Evolutionary conservation across 2,329 filamentous ascomycete species (phyloP).

Genomic region (Talaromyces sp.): DNA sequence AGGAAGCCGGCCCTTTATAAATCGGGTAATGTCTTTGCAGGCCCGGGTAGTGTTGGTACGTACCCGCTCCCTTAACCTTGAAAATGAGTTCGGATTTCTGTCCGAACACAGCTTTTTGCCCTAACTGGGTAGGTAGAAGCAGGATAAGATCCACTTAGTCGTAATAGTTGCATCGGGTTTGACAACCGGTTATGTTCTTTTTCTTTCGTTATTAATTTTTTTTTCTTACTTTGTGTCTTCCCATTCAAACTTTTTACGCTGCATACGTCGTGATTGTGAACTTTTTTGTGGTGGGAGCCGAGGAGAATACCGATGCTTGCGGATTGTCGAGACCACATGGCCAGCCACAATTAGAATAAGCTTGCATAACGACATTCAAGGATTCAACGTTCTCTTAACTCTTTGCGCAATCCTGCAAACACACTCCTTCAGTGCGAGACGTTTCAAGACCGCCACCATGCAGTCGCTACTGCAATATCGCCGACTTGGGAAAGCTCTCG

Average conservation of each 20-base stretch:
- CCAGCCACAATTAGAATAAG: background rate
- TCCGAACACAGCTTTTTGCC: slow-evolving; percentile 4
- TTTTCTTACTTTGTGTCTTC: background rate
- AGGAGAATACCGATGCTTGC: background rate
- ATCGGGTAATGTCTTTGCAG: background rate
- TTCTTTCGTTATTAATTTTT: background rate
- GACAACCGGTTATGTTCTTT: background rate
- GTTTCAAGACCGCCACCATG: slow-evolving; percentile 19
- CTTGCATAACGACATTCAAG: background rate
- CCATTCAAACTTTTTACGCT: background rate
- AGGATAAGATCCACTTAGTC: slow-evolving; percentile 1
- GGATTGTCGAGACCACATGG: background rate
- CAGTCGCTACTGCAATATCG: slow-evolving; percentile 29
- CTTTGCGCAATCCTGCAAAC: background rate
- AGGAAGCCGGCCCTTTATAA: background rate
- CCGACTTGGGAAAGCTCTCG: slow-evolving; percentile 23
- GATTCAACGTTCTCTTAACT: background rate
- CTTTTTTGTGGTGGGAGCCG: background rate
- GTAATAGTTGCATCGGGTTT: slow-evolving; percentile 1
- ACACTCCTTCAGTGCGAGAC: background rate
- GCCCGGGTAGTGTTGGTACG: background rate
- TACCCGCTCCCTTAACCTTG: background rate
- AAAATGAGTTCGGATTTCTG: slow-evolving; percentile 1
- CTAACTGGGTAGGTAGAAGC: slow-evolving; percentile 4
- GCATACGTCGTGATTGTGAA: background rate